Evolutionary conservation across 2,329 filamentous ascomycete species (phyloP).

Genomic region (Aspergillus pseudoterreus): DNA sequence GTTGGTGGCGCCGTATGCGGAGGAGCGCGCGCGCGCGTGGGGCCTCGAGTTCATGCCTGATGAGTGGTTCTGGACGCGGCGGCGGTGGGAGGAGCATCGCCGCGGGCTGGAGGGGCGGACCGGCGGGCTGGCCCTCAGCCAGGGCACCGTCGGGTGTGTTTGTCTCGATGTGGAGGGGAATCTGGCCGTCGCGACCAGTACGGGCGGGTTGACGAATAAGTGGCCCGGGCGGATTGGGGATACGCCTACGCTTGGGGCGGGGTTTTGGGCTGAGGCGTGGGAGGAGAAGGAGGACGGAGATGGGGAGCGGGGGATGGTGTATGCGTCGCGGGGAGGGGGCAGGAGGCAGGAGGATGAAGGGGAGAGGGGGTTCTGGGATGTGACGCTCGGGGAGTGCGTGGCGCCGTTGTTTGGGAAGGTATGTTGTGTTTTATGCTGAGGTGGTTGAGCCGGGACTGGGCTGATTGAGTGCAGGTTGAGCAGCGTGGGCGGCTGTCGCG

Average conservation of each 20-base stretch:
- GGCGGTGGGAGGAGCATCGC: conserved; percentile 73
- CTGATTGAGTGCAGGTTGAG: neutral
- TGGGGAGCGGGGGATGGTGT: neutral
- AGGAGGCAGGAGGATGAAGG: neutral
- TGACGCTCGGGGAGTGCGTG: neutral
- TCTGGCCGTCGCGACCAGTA: conserved; percentile 63
- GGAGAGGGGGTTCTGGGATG: neutral
- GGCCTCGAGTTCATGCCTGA: conserved; percentile 67
- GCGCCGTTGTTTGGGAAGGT: neutral
- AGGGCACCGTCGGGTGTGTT: conserved; percentile 81
- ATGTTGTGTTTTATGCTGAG: neutral
- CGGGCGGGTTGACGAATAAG: conserved; percentile 85
- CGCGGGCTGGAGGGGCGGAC: conserved; percentile 49
- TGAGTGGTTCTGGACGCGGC: conserved; percentile 74
- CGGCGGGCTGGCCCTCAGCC: conserved; percentile 44
- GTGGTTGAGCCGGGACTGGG: too few species aligned
- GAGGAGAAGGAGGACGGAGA: conserved; percentile 28
- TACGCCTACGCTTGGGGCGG: conserved; percentile 77
- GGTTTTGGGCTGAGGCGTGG: conserved; percentile 91
- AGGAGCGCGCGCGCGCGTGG: conserved; percentile 59
- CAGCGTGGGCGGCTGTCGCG: neutral
- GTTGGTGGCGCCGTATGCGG: conserved; percentile 64
- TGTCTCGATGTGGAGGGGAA: conserved; percentile 73
- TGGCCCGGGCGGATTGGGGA: conserved; percentile 80
- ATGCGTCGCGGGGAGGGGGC: neutral